Percentiles rank a stretch among this genome's conserved stretches.
These are phyloP conservation scores for Fusarium concolor DNA, from an alignment of 2,329 filamentous ascomycete genomes.

Conservation along the genomic window DNA sequence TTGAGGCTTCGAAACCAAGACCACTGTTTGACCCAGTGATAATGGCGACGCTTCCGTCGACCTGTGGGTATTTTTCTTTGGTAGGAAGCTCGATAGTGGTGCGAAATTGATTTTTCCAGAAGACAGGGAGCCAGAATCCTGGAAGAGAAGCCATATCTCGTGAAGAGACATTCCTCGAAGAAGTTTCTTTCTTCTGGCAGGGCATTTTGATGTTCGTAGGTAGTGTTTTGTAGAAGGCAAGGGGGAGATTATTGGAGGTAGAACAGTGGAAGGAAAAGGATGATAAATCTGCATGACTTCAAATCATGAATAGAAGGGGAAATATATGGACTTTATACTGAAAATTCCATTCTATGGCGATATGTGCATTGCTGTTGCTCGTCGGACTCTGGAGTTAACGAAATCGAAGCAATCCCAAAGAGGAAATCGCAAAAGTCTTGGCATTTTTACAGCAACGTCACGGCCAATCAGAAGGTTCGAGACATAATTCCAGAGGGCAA, in stretches of 20 bases:
- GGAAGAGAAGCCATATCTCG: constrained; percentile 22
- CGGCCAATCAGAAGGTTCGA: constrained; percentile 20
- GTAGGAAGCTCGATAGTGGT: constrained; percentile 40
- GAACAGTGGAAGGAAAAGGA: accelerated
- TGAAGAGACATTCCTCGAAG: constrained; percentile 4
- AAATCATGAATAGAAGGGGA: accelerated
- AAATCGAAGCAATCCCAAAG: constrained; percentile 1
- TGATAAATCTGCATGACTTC: accelerated
- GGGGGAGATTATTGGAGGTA: neutral
- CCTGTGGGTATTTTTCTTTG: constrained; percentile 24
- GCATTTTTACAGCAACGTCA: constrained; percentile 18
- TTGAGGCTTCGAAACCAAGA: constrained; percentile 42
- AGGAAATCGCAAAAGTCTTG: constrained; percentile 39
- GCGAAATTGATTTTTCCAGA: constrained; percentile 41
- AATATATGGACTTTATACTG: constrained; percentile 1
- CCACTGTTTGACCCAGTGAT: constrained; percentile 46
- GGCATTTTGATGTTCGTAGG: constrained; percentile 19
- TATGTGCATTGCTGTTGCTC: neutral
- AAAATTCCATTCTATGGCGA: neutral
- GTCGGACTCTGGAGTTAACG: neutral
- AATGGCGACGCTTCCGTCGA: constrained; percentile 32
- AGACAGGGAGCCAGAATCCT: constrained; percentile 15
- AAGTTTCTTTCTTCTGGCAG: neutral
- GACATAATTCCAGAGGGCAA: neutral
- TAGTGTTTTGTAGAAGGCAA: neutral